Conservation (phyloP, 2,329 filamentous ascomycete genomes). For the Plenodomus lindquistii region DNA sequence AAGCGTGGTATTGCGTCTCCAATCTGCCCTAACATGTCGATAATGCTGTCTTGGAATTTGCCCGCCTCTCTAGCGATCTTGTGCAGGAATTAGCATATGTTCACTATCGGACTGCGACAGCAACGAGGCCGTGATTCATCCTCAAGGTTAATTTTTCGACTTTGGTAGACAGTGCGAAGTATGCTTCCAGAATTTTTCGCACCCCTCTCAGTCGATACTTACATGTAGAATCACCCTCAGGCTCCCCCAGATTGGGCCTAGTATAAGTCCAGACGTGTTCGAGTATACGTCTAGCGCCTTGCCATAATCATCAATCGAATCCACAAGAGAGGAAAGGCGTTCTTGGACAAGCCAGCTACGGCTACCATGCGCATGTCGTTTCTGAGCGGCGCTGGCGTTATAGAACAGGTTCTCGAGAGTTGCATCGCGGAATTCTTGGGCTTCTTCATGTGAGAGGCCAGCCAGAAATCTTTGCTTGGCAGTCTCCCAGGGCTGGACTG, state of each 20-base stretch:
- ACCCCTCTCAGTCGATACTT: not conserved
- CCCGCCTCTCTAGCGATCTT: conserved; percentile 20
- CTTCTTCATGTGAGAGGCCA: conserved; percentile 11
- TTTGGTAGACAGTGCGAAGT: not conserved
- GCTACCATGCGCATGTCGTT: conserved; percentile 16
- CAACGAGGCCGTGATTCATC: not conserved
- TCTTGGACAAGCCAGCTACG: conserved; percentile 15
- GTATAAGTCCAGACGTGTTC: conserved; percentile 16
- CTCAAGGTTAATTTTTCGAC: too few relatives aligned
- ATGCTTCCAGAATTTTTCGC: too few relatives aligned
- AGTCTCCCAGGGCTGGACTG: conserved; percentile 24
- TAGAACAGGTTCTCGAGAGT: conserved; percentile 29
- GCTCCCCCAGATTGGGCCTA: conserved; percentile 27
- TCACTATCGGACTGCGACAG: not conserved
- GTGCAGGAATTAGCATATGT: not conserved
- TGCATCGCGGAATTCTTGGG: conserved; percentile 13
- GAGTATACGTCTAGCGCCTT: conserved; percentile 24
- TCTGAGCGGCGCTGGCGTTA: conserved; percentile 20
- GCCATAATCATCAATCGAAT: conserved; percentile 21
- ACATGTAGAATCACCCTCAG: conserved; percentile 22
- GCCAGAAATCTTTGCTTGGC: conserved; percentile 21
- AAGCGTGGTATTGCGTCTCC: conserved; percentile 22
- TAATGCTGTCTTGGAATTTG: conserved; percentile 22
- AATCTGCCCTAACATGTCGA: conserved; percentile 28
- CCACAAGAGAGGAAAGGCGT: conserved; percentile 15